Evolutionary conservation across 768 basidiomycete genomes (phyloP).

Genomic region (Xanthoconium purpureum): DNA sequence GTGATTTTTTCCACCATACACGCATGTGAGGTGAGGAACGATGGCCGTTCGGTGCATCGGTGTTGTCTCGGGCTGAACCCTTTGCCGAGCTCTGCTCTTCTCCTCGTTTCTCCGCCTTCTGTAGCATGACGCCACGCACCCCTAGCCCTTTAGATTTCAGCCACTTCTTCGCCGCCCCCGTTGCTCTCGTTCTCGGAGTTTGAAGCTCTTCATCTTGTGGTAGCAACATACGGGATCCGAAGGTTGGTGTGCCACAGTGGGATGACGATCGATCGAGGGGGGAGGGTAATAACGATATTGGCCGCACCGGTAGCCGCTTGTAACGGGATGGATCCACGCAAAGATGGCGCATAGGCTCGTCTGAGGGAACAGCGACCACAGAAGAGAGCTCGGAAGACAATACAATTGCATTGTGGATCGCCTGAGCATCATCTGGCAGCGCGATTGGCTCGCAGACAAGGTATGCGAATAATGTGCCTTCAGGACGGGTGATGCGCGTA

Average conservation of each 20-base stretch:
- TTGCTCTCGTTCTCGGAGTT: constrained; percentile 10
- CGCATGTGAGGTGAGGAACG: constrained; percentile 19
- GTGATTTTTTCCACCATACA: constrained; percentile 32
- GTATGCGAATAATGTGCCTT: constrained; percentile 68
- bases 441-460: constrained; percentile 62
- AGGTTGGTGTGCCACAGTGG: constrained; percentile 59
- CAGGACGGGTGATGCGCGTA: constrained; percentile 50
- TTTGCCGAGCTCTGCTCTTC: constrained; percentile 12
- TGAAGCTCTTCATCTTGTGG: constrained; percentile 28
- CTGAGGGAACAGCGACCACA: constrained; percentile 8
- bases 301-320: constrained; percentile 5
- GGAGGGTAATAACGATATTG: constrained; percentile 14
- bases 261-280: constrained; percentile 46
- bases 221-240: constrained; percentile 47
- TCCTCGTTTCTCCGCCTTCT: constrained; percentile 22
- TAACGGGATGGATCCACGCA: constrained; percentile 1
- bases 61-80: background rate
- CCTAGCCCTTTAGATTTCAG: constrained; percentile 30
- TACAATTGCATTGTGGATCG: constrained; percentile 20
- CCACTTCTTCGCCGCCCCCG: constrained; percentile 24
- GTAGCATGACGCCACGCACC: constrained; percentile 22
- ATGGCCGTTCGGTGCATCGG: constrained; percentile 5
- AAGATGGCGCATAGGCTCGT: background rate
- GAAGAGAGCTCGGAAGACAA: constrained; percentile 18
- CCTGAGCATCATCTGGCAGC: constrained; percentile 41